Evolutionary conservation across 345 rosid species (phyloP).

Genomic region (Euphorbia pulcherrima): DNA sequence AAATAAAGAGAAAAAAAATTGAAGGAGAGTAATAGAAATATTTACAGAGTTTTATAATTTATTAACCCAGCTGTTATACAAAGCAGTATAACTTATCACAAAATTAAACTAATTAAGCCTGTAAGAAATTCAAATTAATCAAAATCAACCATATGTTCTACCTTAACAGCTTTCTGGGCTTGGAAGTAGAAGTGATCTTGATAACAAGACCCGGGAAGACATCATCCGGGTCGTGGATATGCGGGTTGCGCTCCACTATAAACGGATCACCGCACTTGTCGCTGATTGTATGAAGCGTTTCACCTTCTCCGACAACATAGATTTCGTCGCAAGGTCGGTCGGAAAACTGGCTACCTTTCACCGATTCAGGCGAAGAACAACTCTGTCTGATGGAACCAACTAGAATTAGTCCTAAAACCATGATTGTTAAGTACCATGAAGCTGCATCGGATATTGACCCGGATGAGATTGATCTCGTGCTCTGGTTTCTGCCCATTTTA

Average conservation of each 20-base stretch:
- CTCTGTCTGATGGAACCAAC: slow-evolving; percentile 44
- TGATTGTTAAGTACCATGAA: slow-evolving; percentile 62
- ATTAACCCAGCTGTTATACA: too few species aligned
- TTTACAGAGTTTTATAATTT: too few species aligned
- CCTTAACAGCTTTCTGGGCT: slow-evolving; percentile 21
- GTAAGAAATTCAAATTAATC: neutral
- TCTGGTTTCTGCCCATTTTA: slow-evolving; percentile 2
- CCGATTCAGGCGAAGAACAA: slow-evolving; percentile 22
- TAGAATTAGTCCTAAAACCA: slow-evolving; percentile 46
- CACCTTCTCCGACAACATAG: slow-evolving; percentile 74
- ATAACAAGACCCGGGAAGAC: slow-evolving; percentile 81
- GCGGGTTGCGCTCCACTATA: slow-evolving; percentile 76
- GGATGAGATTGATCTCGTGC: slow-evolving; percentile 28
- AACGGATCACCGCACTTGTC: slow-evolving; percentile 76
- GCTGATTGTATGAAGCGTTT: slow-evolving; percentile 69
- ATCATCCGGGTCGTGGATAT: slow-evolving; percentile 78
- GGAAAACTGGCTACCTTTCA: slow-evolving; percentile 43
- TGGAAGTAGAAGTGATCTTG: slow-evolving; percentile 52
- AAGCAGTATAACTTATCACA: too few species aligned
- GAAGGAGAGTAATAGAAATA: too few species aligned
- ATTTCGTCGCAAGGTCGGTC: slow-evolving; percentile 61
- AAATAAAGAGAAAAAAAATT: too few species aligned
- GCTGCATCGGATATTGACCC: slow-evolving; percentile 39
- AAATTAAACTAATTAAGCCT: too few species aligned
- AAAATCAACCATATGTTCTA: neutral